Evolutionary conservation across 108 stramenopile species (phyloP).

Genomic region (Chaetoceros tenuissimus): DNA sequence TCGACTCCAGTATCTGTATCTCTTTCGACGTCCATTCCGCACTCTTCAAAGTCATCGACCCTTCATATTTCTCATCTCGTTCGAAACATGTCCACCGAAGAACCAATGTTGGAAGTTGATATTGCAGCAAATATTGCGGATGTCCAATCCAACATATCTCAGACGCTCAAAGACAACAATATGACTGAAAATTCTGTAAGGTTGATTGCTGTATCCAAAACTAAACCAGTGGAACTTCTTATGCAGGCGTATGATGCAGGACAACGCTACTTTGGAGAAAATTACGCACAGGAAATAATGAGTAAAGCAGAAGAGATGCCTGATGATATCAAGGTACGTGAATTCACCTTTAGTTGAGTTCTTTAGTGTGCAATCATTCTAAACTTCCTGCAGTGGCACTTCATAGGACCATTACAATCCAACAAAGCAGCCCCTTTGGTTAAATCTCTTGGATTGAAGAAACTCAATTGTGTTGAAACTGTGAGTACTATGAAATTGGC

Average conservation of each 20-base stretch:
- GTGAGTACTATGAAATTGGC: conserved; percentile 88
- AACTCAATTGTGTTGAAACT: conserved; percentile 80
- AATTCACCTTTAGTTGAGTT: conserved; percentile 2
- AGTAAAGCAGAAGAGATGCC: conserved; percentile 84
- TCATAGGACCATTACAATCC: conserved; percentile 94
- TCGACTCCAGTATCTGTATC: too few species aligned
- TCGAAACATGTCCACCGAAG: neutral
- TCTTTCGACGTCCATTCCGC: too few species aligned
- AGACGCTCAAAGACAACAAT: neutral
- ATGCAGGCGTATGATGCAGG: conserved; percentile 80
- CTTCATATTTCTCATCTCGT: neutral
- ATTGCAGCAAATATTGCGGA: neutral
- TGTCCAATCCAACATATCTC: neutral
- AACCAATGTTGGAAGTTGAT: neutral
- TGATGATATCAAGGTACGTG: neutral
- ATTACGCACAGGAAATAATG: conserved; percentile 98
- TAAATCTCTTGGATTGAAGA: conserved; percentile 48
- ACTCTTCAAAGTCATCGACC: neutral
- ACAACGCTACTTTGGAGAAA: conserved; percentile 94
- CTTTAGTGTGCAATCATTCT: too few species aligned
- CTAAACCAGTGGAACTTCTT: conserved; percentile 83
- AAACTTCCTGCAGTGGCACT: conserved; percentile 88
- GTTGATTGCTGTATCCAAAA: conserved; percentile 90
- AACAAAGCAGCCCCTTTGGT: conserved; percentile 88
- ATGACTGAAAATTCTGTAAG: conserved; percentile 19